These are phyloP conservation scores for Ustanciosporium gigantosporum DNA, from an alignment of 1,284 basidiomycete species.

Conservation along the genomic window DNA sequence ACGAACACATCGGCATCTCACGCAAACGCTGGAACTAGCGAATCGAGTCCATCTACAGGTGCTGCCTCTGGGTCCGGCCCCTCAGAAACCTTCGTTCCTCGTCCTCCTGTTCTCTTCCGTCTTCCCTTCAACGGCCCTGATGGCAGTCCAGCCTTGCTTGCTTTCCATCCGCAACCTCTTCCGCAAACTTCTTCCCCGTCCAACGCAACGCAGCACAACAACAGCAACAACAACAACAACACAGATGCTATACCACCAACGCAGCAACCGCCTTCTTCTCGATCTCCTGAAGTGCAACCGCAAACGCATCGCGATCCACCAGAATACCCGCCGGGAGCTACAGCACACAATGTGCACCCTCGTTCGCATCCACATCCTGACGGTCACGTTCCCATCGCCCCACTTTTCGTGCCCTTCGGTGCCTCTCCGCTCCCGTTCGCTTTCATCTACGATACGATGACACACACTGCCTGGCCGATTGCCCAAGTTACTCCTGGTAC, in stretches of 20 bases:
- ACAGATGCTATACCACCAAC: no score
- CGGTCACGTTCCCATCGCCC: slow-evolving; percentile 38
- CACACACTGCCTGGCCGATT: slow-evolving; percentile 51
- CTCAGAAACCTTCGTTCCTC: background rate
- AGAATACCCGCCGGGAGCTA: background rate
- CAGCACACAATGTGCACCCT: background rate
- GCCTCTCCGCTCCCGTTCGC: slow-evolving; percentile 50
- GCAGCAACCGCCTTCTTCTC: no score
- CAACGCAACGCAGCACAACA: no score
- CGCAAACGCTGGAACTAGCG: background rate
- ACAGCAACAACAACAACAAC: no score
- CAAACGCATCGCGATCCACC: no score
- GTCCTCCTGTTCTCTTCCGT: slow-evolving; percentile 34
- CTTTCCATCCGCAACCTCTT: slow-evolving; percentile 38
- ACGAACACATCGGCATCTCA: background rate
- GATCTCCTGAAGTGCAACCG: no score
- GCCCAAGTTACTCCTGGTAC: slow-evolving; percentile 21
- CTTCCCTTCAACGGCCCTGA: slow-evolving; percentile 36
- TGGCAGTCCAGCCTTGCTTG: slow-evolving; percentile 38
- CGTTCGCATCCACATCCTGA: slow-evolving; percentile 10
- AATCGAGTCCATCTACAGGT: background rate
- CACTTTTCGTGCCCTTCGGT: slow-evolving; percentile 48
- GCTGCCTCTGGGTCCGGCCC: background rate
- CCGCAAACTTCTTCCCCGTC: slow-evolving; percentile 3
- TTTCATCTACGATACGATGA: slow-evolving; percentile 49